These are phyloP conservation scores for Tolypocladium amazonense DNA, from an alignment of 2,329 filamentous ascomycete genomes.

Conservation along the genomic window DNA sequence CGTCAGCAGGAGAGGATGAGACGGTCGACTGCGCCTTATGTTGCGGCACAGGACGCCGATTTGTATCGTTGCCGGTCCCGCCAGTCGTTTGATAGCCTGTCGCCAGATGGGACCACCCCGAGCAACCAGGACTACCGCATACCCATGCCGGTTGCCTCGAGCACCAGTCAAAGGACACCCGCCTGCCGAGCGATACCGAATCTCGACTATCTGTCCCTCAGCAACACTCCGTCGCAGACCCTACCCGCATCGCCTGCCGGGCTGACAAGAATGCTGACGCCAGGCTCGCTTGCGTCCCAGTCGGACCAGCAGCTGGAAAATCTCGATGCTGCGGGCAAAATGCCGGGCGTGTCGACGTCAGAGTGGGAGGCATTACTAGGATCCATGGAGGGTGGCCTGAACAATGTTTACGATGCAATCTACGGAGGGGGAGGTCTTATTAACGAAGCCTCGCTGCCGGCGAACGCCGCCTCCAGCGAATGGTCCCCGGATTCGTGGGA, in stretches of 20 bases:
- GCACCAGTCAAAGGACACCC: conserved; percentile 20
- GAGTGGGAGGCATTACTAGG: conserved; percentile 80
- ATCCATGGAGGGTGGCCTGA: conserved; percentile 66
- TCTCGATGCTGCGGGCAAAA: conserved; percentile 15
- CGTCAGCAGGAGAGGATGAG: conserved; percentile 47
- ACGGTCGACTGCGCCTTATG: conserved; percentile 42
- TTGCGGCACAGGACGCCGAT: conserved; percentile 22
- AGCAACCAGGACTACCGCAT: conserved; percentile 35
- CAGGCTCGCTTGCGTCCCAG: not conserved
- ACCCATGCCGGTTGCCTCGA: conserved; percentile 32
- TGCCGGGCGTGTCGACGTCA: conserved; percentile 42
- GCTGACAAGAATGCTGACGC: conserved; percentile 29
- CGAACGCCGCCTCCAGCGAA: conserved; percentile 24
- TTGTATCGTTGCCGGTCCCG: conserved; percentile 30
- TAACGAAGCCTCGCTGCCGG: conserved; percentile 33
- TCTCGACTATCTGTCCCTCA: conserved; percentile 49
- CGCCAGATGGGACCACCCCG: conserved; percentile 1
- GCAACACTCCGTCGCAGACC: conserved; percentile 32
- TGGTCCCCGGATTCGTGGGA: conserved; percentile 52
- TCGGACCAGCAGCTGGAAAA: conserved; percentile 2
- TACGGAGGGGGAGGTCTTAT: conserved; percentile 54
- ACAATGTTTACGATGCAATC: conserved; percentile 77
- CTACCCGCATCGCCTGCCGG: conserved; percentile 36
- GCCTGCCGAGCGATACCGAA: conserved; percentile 23
- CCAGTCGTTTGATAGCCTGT: conserved; percentile 35